Percentiles rank a stretch among this genome's conserved stretches.
phyloP scores from a whole-genome alignment of 2,329 filamentous ascomycete species.

The Microdochium bolleyi region DNA sequence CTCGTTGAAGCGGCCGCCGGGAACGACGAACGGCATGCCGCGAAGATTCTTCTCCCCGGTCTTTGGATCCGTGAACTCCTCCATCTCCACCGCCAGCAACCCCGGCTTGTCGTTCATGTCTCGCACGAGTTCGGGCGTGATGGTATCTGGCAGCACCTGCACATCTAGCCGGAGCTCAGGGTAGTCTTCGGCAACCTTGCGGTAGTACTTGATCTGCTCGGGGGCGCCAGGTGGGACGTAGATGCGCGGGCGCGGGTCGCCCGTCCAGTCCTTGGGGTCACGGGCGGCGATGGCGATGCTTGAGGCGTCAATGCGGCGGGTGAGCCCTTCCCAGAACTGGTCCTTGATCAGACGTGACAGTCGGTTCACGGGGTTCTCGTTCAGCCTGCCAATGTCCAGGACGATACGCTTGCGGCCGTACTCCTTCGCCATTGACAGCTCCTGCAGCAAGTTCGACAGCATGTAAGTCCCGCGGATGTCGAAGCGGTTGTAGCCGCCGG shows the following conservation, averaged over 20 bases:
- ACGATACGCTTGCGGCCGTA: constrained; percentile 85
- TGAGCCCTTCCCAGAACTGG: constrained; percentile 89
- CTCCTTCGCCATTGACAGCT: constrained; percentile 86
- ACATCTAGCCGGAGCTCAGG: constrained; percentile 88
- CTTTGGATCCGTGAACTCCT: constrained; percentile 58
- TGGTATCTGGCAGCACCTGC: constrained; percentile 64
- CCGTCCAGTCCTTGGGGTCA: constrained; percentile 94
- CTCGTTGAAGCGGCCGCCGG: constrained; percentile 95
- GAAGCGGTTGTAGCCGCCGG: constrained; percentile 78
- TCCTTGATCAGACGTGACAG: constrained; percentile 79
- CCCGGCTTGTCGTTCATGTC: constrained; percentile 84
- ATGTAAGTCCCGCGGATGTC: constrained; percentile 95
- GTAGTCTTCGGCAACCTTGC: constrained; percentile 63
- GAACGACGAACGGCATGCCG: constrained; percentile 92
- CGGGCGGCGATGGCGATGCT: constrained; percentile 78
- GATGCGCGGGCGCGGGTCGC: constrained; percentile 80
- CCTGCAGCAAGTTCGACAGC: constrained; percentile 92
- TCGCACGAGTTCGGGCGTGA: constrained; percentile 73
- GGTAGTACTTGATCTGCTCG: constrained; percentile 87
- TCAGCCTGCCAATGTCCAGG: constrained; percentile 82
- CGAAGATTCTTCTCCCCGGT: constrained; percentile 64
- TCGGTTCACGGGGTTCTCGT: constrained; percentile 89
- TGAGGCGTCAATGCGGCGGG: constrained; percentile 80
- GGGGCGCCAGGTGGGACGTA: constrained; percentile 82
- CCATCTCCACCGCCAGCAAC: constrained; percentile 82